Percentiles rank a stretch among this genome's conserved stretches.
phyloP scores from a whole-genome alignment of 257 asterid genomes.

The Solanum sejunctum region DNA sequence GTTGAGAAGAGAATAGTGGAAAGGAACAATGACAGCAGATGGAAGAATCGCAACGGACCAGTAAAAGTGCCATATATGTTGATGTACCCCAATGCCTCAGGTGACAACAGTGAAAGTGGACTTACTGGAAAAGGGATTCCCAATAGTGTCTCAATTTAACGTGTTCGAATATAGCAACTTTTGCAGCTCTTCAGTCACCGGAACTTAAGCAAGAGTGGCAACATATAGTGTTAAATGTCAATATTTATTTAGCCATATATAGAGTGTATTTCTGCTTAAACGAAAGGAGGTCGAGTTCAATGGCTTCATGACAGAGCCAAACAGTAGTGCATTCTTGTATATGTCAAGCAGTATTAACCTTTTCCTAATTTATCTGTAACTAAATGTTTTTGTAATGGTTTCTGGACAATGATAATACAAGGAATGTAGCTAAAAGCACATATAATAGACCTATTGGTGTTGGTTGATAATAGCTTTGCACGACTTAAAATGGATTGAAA shows the following conservation, averaged over 20 bases:
- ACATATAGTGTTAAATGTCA: background rate
- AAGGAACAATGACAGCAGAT: conserved; percentile 10
- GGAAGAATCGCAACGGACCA: conserved; percentile 16
- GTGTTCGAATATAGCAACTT: background rate
- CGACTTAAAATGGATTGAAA: background rate
- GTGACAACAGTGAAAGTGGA: conserved; percentile 3
- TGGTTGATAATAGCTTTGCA: background rate
- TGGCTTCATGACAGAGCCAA: background rate
- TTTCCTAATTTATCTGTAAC: background rate
- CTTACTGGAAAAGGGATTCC: conserved; percentile 25
- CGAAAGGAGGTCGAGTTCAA: background rate
- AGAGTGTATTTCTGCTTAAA: background rate
- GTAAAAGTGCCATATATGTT: conserved; percentile 17
- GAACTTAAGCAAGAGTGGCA: background rate
- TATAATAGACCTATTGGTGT: background rate
- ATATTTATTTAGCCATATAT: background rate
- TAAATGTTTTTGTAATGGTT: background rate
- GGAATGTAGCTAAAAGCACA: background rate
- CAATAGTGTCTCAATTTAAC: conserved; percentile 12
- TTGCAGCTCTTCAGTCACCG: background rate
- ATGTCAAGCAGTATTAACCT: background rate
- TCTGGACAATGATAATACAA: background rate
- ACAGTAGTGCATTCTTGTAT: background rate
- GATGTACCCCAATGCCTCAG: conserved; percentile 15
- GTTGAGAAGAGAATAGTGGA: conserved; percentile 7